Evolutionary conservation across 164 flowering plant species (phyloP), one percentile per base, ranked within the genome.

Genomic region (Platanus orientalis): DNA sequence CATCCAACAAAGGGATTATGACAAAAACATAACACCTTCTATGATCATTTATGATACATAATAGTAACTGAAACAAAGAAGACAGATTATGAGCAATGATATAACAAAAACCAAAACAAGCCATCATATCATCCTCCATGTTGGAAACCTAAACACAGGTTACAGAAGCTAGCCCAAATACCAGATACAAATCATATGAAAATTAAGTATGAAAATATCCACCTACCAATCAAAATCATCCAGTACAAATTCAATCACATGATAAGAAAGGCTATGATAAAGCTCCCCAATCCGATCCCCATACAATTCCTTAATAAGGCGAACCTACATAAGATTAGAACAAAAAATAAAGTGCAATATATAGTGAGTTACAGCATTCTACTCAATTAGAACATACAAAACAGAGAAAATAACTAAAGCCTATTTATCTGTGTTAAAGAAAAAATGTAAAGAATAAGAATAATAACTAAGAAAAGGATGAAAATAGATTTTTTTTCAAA

Each of bases 251-350:
- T 92, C 97, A 61, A 92, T 67, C 79, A 87, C 78, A 72, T 87
- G 84, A 73, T 76, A 88, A 1, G 92, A 88, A 62, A 95, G 92
- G 79, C 96, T 95, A 66, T 83, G 85, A 76, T 90, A 95, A 54
- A 92, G 80, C 73, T 92, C 97, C 71, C 78, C 76, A 24, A 95
- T 82, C 70, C 87, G 92, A 71, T 87, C 80, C 45, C 90, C 96
- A 76, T 90, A 92, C 72, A 95, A 69, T 73, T 95, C 99, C 78
- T 85, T 87, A 48, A 87, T 74, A 70, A 95, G 87, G 36, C 85
- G 86, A 69, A 95, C 89, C 99, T 95, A 76, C 61, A 77, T 13
- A 23, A 58, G 62, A 61, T 23, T 57, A 52, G 60, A 70, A 52
- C 48, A 20, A 12, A 27, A 65, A n/a, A 44, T 20, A 11, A 32